Percentiles rank a stretch among this genome's conserved stretches.
Evolutionary conservation across 2,329 filamentous ascomycete species (phyloP).

Genomic region (Penicillium sp.): DNA sequence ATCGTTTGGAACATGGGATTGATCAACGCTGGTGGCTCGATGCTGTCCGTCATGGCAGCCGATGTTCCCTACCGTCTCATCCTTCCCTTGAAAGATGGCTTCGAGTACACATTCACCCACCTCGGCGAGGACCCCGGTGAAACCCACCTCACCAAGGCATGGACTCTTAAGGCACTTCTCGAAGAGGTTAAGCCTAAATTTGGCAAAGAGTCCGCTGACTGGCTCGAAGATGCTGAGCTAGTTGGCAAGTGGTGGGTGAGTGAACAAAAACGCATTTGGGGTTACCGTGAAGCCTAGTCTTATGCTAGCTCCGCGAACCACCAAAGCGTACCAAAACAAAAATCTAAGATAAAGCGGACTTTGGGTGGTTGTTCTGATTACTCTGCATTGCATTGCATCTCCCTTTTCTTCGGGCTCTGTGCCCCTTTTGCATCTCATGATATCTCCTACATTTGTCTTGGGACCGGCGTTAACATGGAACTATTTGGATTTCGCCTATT

Average conservation of each 20-base stretch:
- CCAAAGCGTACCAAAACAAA: neutral
- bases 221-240: conserved; percentile 31
- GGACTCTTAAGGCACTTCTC: conserved; percentile 23
- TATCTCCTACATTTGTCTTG: neutral
- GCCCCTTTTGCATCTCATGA: conserved; percentile 4
- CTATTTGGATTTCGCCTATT: neutral
- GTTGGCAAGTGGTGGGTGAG: conserved; percentile 33
- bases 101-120: conserved; percentile 33
- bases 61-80: conserved; percentile 63
- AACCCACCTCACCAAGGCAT: conserved; percentile 23
- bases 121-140: conserved; percentile 30
- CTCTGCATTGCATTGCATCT: neutral
- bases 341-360: neutral
- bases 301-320: neutral
- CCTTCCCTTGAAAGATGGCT: conserved; percentile 70
- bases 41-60: conserved; percentile 61
- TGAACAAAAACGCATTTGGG: conserved; percentile 26
- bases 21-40: conserved; percentile 29
- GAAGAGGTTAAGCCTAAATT: conserved; percentile 20
- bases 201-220: conserved; percentile 26
- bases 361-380: neutral
- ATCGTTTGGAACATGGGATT: conserved; percentile 29
- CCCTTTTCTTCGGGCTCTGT: neutral
- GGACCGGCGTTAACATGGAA: conserved; percentile 1
- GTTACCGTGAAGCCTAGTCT: conserved; percentile 18